Evolutionary conservation across 805 yeast genomes (phyloP), one percentile per base, ranked within the genome.

Genomic region (Lipomyces japonicus): DNA sequence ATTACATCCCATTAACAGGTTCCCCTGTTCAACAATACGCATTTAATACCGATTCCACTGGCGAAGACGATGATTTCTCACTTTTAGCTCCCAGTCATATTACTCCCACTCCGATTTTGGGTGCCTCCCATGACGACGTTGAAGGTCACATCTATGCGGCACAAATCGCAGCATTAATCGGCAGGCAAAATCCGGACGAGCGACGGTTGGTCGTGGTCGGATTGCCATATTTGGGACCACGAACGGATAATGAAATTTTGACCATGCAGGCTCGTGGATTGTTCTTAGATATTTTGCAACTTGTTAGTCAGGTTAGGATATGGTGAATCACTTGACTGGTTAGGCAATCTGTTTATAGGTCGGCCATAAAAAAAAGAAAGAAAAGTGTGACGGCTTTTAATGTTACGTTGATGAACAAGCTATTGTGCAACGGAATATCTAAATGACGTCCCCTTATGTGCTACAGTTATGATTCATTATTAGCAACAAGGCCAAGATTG

Each of bases 111-210:
- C 18, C 56, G 16, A 35, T 54, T 9, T 42, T 54, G 7, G 58
- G 58, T 22, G 45, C 39, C 7, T 18, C 50, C 3, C 32, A 44
- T 2, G 50, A 54, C 39, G 58, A 54, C 18, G 31, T 34, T 12
- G 51, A 47, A 24, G 58, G 58, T 16, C 41, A 48, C 22, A 44
- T 54, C 4, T 54, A 54, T 43, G 52, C 58, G 2, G 51, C 48
- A 3, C 57, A 51, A 35, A 46, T 54, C 21, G 58, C 58, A 18
- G 36, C 53, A 3, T 32, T 54, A 34, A 47, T 54, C n/a, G 30
- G 43, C 19, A 32, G 51, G 22, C 58, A 54, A 30, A 47, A 32
- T n/a, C 50, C 53, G 2, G 52, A 50, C 23, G 58, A 54, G 45
- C 37, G 56, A 36, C 28, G 58, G 25, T 32, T 44, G 10, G 53